These are phyloP conservation scores for Sideroxylon spinosum DNA, from an alignment of 179 eudicot genomes.

Conservation along the genomic window DNA sequence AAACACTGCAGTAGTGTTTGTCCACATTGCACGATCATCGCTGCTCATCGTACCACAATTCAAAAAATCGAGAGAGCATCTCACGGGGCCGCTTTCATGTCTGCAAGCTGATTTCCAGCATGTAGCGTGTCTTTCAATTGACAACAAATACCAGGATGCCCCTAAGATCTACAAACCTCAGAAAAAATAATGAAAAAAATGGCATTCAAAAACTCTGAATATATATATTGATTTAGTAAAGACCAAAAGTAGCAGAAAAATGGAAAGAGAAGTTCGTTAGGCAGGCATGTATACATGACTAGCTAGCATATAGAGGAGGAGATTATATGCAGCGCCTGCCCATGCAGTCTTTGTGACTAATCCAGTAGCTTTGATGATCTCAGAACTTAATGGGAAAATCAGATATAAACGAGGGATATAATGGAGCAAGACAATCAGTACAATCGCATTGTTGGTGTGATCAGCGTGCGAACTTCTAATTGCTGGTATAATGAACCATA, in stretches of 20 bases:
- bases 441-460: constrained; percentile 64
- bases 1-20: constrained; percentile 50
- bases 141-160: constrained; percentile 72
- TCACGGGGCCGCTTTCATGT: constrained; percentile 25
- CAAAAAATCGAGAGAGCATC: constrained; percentile 41
- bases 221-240: neutral
- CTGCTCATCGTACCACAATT: constrained; percentile 43
- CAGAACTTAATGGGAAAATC: constrained; percentile 64
- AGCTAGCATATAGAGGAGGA: constrained; percentile 76
- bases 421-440: constrained; percentile 61
- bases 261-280: neutral
- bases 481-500: constrained; percentile 75
- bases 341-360: constrained; percentile 82
- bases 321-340: constrained; percentile 89
- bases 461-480: constrained; percentile 52
- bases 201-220: neutral
- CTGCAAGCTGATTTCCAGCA: constrained; percentile 63
- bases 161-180: constrained; percentile 51
- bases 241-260: neutral
- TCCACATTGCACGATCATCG: constrained; percentile 41
- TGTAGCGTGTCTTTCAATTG: constrained; percentile 60
- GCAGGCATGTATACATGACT: constrained; percentile 55
- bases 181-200: neutral
- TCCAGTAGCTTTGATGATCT: constrained; percentile 72
- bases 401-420: constrained; percentile 68